A percentile compares a stretch with the other conserved stretches of the same genome.
Conservation (phyloP, 2,329 filamentous ascomycete species). For the Colletotrichum chlorophyti region DNA sequence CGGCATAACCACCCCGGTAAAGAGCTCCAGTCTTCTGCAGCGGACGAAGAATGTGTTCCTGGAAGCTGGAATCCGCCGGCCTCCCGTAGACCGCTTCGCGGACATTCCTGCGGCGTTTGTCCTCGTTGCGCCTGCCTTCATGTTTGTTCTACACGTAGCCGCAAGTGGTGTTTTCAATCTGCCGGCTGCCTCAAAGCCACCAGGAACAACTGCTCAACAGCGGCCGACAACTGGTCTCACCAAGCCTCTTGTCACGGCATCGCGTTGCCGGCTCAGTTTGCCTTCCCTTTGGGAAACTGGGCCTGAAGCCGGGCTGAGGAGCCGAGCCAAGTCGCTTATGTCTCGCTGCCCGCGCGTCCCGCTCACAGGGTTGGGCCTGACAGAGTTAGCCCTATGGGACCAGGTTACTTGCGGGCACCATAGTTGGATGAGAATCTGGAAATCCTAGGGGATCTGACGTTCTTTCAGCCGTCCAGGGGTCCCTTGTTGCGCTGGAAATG, state of each 20-base stretch:
- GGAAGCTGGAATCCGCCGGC: no score
- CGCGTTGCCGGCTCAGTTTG: not conserved
- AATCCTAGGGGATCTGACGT: not conserved
- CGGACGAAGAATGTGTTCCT: no score
- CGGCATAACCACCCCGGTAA: no score
- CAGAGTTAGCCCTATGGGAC: slow-evolving; percentile 1
- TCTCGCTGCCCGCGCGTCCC: slow-evolving; percentile 18
- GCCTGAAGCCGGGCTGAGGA: no score
- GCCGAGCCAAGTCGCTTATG: not conserved
- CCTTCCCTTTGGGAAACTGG: not conserved
- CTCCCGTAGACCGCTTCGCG: no score
- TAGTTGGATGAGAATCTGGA: not conserved
- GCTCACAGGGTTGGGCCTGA: not conserved
- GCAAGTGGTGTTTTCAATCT: no score
- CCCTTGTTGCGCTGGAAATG: no score
- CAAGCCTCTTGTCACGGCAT: slow-evolving; percentile 6
- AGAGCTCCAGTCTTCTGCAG: no score
- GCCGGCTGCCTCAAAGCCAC: not conserved
- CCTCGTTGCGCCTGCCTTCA: no score
- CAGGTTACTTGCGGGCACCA: not conserved
- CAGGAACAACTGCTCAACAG: not conserved
- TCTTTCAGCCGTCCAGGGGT: no score
- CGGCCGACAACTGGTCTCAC: not conserved
- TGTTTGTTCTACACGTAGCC: no score
- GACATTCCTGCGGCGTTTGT: no score